Evolutionary conservation across 2,329 filamentous ascomycete genomes (phyloP).

Genomic region (Grosmannia huntii): DNA sequence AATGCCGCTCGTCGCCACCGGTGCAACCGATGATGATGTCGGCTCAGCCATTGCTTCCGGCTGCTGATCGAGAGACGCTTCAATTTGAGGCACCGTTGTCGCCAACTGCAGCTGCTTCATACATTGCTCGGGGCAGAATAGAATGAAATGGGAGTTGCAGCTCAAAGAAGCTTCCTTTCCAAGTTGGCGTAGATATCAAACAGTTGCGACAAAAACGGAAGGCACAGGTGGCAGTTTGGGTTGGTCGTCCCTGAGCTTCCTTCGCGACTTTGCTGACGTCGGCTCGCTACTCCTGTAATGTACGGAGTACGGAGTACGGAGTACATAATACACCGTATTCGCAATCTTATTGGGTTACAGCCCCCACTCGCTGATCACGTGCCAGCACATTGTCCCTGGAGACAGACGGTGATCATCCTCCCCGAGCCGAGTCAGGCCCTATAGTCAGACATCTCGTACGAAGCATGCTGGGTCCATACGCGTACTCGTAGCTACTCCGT

Average conservation of each 20-base stretch:
- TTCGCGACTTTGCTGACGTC: neutral
- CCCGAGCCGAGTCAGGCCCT: too few species aligned
- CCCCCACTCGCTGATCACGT: neutral
- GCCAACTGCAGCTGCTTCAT: neutral
- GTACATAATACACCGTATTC: too few species aligned
- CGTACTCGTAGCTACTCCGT: neutral
- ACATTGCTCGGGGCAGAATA: neutral
- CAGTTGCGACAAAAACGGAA: neutral
- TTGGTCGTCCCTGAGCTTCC: neutral
- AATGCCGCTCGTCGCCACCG: neutral
- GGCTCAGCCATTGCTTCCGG: neutral
- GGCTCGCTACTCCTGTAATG: neutral
- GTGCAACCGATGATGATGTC: neutral
- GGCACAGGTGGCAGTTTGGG: neutral
- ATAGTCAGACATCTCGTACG: too few species aligned
- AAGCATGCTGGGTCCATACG: too few species aligned
- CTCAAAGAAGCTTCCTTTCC: neutral
- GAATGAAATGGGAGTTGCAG: neutral
- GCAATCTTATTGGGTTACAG: neutral
- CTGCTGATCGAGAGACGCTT: neutral
- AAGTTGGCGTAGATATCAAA: neutral
- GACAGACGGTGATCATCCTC: neutral
- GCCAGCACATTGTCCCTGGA: neutral
- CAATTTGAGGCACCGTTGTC: neutral
- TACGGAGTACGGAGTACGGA: too few species aligned